A percentile compares a stretch with the other conserved stretches of the same genome.
Evolutionary conservation across 495 filamentous ascomycete genomes (phyloP).

Genomic region (Penicillium angulare): DNA sequence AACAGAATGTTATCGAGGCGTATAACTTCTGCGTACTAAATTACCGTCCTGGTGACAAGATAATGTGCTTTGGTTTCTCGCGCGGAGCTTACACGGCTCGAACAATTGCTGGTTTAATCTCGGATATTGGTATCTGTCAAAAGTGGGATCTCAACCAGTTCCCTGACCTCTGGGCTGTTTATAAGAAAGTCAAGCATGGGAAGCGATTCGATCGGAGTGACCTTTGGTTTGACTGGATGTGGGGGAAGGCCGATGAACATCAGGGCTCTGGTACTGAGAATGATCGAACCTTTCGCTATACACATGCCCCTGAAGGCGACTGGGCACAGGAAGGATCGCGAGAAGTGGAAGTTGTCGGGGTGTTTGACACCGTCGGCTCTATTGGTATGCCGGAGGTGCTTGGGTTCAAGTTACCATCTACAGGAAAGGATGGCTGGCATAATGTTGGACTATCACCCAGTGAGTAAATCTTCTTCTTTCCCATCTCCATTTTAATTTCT

Average conservation of each 20-base stretch:
- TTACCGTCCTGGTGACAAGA: constrained; percentile 53
- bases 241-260: constrained; percentile 22
- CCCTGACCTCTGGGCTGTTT: constrained; percentile 47
- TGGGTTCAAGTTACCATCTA: constrained; percentile 15
- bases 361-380: constrained; percentile 59
- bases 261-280: constrained; percentile 13
- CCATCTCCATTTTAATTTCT: no score
- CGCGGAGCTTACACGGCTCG: constrained; percentile 59
- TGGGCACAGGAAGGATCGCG: constrained; percentile 17
- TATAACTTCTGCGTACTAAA: constrained; percentile 36
- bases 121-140: constrained; percentile 47
- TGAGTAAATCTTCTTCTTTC: constrained; percentile 8
- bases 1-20: constrained; percentile 20
- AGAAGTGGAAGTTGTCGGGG: constrained; percentile 50
- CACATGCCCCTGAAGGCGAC: constrained; percentile 4
- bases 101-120: constrained; percentile 54
- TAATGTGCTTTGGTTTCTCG: constrained; percentile 61
- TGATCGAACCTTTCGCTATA: background rate
- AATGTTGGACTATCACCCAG: constrained; percentile 18
- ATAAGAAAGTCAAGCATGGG: constrained; percentile 34
- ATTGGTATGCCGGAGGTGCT: constrained; percentile 24
- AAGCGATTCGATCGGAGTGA: constrained; percentile 20
- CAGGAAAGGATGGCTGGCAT: constrained; percentile 11
- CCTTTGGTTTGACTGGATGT: constrained; percentile 17
- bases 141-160: constrained; percentile 42